phyloP scores from a whole-genome alignment of 169 alveolate species.

The Babesia ovata region DNA sequence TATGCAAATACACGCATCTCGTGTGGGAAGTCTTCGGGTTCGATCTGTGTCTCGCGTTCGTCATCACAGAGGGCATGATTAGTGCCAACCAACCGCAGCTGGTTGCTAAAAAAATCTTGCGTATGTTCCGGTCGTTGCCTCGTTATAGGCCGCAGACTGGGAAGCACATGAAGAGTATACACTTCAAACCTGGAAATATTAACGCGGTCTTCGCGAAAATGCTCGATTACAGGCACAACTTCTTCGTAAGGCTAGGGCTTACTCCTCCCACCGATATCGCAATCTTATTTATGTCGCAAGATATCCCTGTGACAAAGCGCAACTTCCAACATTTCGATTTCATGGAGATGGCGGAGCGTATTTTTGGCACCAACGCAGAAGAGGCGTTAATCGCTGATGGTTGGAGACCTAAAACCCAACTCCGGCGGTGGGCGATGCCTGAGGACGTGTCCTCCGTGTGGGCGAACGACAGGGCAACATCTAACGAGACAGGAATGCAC shows the following conservation, averaged over 20 bases:
- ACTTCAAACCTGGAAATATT: conserved; percentile 7
- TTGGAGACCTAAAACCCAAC: background rate
- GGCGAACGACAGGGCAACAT: background rate
- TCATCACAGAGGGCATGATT: background rate
- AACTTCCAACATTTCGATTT: background rate
- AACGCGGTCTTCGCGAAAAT: conserved; percentile 12
- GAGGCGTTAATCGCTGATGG: background rate
- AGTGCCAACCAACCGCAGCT: background rate
- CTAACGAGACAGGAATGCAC: background rate
- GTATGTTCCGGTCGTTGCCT: background rate
- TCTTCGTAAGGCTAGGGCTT: background rate
- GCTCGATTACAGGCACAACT: background rate
- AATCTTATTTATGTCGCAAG: background rate
- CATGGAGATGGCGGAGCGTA: background rate
- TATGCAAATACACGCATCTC: conserved; percentile 7
- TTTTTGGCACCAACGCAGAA: conserved; percentile 20
- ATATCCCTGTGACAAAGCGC: background rate
- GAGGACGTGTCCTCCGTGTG: background rate
- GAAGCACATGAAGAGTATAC: conserved; percentile 1
- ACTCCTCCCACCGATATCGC: conserved; percentile 17
- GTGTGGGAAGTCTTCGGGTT: conserved; percentile 42
- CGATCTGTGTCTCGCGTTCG: conserved; percentile 13
- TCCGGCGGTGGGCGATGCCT: background rate
- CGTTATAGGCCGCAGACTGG: background rate
- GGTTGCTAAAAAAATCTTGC: background rate